Conservation (phyloP, 2,329 filamentous ascomycete genomes). For the Onygenales sp. region DNA sequence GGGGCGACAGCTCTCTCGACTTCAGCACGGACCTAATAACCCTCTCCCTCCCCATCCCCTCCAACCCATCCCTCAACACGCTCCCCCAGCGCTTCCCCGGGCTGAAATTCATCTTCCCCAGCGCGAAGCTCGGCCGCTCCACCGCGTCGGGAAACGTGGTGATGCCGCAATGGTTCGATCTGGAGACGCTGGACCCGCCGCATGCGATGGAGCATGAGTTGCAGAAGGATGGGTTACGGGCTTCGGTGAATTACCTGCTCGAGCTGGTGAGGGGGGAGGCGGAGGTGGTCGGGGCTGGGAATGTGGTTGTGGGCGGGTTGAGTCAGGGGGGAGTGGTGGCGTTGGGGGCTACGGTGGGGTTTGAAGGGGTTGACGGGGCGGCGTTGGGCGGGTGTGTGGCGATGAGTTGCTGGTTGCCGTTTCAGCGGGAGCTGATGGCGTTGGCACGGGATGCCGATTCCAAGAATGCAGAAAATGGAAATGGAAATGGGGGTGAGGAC, state of each 20-base stretch:
- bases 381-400: constrained; percentile 32
- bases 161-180: constrained; percentile 32
- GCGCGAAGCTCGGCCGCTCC: constrained; percentile 14
- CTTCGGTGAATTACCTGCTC: constrained; percentile 13
- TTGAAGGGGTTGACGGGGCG: constrained; percentile 6
- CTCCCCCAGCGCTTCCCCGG: constrained; percentile 23
- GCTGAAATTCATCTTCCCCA: constrained; percentile 30
- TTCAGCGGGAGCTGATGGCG: constrained; percentile 24
- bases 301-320: constrained; percentile 16
- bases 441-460: constrained; percentile 4
- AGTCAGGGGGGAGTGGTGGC: constrained; percentile 16
- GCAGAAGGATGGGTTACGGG: constrained; percentile 13
- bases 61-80: constrained; percentile 6
- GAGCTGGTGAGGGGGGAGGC: constrained; percentile 16
- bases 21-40: constrained; percentile 27
- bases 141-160: constrained; percentile 15
- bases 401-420: constrained; percentile 36
- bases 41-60: constrained; percentile 1
- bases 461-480: background rate
- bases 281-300: constrained; percentile 9
- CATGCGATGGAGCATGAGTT: constrained; percentile 14
- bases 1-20: constrained; percentile 24
- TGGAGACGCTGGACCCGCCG: constrained; percentile 16
- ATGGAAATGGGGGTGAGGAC: background rate
- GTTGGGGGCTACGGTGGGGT: constrained; percentile 12